phyloP scores from a whole-genome alignment of 805 yeast species.

The Komagataella mondaviorum region DNA sequence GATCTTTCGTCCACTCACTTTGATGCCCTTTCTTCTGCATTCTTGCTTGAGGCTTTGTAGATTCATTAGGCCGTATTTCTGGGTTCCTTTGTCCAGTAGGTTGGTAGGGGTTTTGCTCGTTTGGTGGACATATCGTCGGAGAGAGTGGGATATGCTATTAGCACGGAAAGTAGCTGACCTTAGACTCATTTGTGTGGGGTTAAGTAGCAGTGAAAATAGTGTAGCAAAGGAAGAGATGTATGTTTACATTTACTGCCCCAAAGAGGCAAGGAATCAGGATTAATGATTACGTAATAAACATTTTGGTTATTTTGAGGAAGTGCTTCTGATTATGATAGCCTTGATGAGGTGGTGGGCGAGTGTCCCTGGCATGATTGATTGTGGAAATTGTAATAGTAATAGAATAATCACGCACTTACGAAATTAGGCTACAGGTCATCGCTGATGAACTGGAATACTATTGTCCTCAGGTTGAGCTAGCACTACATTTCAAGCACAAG shows the following conservation, averaged over 20 bases:
- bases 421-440: too few species aligned
- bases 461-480: too few species aligned
- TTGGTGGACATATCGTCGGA: constrained; percentile 17
- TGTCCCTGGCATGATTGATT: too few species aligned
- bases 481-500: too few species aligned
- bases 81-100: constrained; percentile 11
- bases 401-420: too few species aligned
- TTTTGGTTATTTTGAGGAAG: background rate
- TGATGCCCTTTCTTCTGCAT: constrained; percentile 46
- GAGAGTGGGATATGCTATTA: background rate
- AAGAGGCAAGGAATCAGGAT: background rate
- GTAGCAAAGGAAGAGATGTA: background rate
- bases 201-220: background rate
- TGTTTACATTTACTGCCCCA: background rate
- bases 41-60: constrained; percentile 42
- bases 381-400: too few species aligned
- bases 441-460: too few species aligned
- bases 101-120: constrained; percentile 18
- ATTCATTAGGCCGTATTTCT: constrained; percentile 27
- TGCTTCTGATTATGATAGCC: too few species aligned
- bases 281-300: background rate
- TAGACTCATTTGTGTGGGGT: background rate
- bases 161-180: constrained; percentile 3
- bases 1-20: constrained; percentile 45
- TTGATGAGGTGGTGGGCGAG: too few species aligned